phyloP scores from a whole-genome alignment of 2,329 filamentous ascomycete genomes.

The Monosporascus sp. region DNA sequence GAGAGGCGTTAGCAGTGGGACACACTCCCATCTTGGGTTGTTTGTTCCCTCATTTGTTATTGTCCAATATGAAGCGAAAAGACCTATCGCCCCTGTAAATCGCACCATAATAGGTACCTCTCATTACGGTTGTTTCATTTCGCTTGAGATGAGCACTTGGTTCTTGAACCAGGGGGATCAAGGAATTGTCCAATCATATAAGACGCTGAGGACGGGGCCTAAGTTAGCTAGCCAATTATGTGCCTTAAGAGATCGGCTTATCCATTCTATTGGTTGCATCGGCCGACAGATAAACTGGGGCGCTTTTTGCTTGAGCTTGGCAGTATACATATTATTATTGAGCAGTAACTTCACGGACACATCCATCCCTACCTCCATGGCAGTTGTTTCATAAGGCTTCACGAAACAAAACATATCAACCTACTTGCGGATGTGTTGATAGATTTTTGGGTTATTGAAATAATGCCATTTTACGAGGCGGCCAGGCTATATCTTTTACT shows the following conservation, averaged over 20 bases:
- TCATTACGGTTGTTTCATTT: slow-evolving; percentile 17
- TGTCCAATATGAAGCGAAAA: not conserved
- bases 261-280: slow-evolving; percentile 8
- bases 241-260: slow-evolving; percentile 5
- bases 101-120: not conserved
- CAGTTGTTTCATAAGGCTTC: no score
- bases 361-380: no score
- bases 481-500: no score
- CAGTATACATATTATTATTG: not conserved
- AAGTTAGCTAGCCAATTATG: not conserved
- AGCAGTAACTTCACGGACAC: not conserved
- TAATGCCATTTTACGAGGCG: no score
- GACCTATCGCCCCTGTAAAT: not conserved
- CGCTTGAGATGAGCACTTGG: slow-evolving; percentile 21
- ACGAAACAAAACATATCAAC: no score
- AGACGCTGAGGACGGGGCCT: not conserved
- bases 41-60: slow-evolving; percentile 7
- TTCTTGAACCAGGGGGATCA: slow-evolving; percentile 14
- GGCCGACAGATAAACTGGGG: not conserved
- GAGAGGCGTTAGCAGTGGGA: not conserved
- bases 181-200: slow-evolving; percentile 17
- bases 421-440: no score
- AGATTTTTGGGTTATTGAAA: no score
- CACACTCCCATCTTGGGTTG: not conserved
- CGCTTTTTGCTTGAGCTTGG: not conserved